Conservation (phyloP, 345 rosid species). For the Salix arbutifolia region DNA sequence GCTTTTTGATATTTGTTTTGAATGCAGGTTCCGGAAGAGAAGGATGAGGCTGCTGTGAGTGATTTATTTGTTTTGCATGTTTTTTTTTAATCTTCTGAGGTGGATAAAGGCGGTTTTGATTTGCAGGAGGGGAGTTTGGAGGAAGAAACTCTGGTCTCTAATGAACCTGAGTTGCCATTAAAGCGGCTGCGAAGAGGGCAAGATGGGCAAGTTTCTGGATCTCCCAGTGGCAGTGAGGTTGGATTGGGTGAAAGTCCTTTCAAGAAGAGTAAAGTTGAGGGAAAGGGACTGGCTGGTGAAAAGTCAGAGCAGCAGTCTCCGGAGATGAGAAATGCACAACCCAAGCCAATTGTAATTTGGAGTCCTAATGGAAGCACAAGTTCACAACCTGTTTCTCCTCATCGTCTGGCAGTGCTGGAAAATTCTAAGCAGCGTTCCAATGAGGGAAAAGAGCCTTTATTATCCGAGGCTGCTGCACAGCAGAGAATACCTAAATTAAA, state of each 20-base stretch:
- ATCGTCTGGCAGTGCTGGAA: slow-evolving; percentile 12
- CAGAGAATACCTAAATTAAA: slow-evolving; percentile 16
- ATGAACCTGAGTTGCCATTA: slow-evolving; percentile 57
- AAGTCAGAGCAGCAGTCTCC: slow-evolving; percentile 17
- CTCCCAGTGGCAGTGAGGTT: slow-evolving; percentile 21
- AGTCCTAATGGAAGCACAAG: slow-evolving; percentile 5
- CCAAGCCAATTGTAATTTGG: slow-evolving; percentile 8
- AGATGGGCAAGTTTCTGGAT: slow-evolving; percentile 30
- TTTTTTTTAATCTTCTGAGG: slow-evolving; percentile 2
- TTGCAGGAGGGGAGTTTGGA: slow-evolving; percentile 37
- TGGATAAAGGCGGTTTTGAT: slow-evolving; percentile 13
- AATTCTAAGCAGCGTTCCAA: slow-evolving; percentile 13
- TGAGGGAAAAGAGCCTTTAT: slow-evolving; percentile 46
- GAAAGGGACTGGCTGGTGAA: slow-evolving; percentile 22
- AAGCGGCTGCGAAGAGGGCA: slow-evolving; percentile 67
- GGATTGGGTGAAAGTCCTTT: slow-evolving; percentile 20
- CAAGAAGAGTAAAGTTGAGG: slow-evolving; percentile 35
- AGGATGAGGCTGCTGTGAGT: slow-evolving; percentile 39
- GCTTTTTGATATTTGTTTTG: slow-evolving; percentile 9
- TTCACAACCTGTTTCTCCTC: slow-evolving; percentile 18
- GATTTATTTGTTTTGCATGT: not conserved
- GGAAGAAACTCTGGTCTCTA: slow-evolving; percentile 36
- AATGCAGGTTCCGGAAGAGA: slow-evolving; percentile 39
- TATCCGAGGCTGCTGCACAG: slow-evolving; percentile 20
- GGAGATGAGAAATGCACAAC: slow-evolving; percentile 10